Conservation (phyloP, 164 flowering plant genomes). For the Protea cynaroides region DNA sequence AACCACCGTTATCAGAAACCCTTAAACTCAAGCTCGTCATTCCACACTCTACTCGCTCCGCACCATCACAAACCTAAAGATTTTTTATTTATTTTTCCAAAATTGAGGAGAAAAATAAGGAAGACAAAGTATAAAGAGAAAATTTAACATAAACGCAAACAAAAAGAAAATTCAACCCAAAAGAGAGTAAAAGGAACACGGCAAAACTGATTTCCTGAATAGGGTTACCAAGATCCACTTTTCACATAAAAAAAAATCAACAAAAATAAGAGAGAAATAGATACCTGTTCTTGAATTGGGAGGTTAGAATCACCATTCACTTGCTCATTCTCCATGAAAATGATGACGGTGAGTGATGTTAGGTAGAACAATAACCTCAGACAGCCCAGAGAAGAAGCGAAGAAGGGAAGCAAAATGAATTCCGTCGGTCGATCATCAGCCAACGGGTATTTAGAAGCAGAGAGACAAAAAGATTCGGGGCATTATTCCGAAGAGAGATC, state of each 20-base stretch:
- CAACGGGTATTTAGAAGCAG: too few relatives aligned
- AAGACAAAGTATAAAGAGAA: not conserved
- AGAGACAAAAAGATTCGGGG: too few relatives aligned
- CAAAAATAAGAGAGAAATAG: not conserved
- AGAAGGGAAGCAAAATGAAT: too few relatives aligned
- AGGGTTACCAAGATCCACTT: not conserved
- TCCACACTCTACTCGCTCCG: conserved; percentile 8
- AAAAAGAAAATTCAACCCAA: not conserved
- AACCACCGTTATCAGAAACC: conserved; percentile 37
- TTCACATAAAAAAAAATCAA: too few relatives aligned
- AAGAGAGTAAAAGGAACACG: not conserved
- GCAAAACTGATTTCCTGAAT: not conserved
- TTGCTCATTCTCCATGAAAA: not conserved
- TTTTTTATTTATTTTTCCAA: not conserved
- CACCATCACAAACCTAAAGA: conserved; percentile 9
- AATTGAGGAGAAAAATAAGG: not conserved
- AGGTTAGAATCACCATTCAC: not conserved
- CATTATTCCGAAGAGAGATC: too few relatives aligned
- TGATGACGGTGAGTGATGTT: not conserved
- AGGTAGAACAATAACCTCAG: not conserved
- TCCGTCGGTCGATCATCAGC: too few relatives aligned
- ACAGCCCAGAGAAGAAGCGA: too few relatives aligned
- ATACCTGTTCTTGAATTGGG: not conserved
- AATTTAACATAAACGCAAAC: not conserved
- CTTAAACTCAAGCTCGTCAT: conserved; percentile 7